Percentiles rank a stretch among this genome's conserved stretches.
Conservation (phyloP, 176 grass and related monocot genomes). For the Musa beccarii region DNA sequence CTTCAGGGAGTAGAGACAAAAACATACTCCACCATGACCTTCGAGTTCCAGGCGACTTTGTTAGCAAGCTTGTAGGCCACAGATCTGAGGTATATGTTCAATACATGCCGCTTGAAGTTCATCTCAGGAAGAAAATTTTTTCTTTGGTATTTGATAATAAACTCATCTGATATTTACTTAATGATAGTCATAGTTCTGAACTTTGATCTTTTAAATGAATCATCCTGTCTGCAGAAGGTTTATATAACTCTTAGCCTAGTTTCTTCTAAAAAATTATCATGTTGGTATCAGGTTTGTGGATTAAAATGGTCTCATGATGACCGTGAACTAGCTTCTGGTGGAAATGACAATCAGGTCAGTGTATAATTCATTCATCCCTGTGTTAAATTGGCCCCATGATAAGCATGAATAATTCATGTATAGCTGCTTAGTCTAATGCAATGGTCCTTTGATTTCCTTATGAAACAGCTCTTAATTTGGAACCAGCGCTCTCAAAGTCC, state of each 20-base stretch:
- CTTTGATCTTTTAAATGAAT: too few relatives aligned
- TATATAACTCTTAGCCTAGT: not conserved
- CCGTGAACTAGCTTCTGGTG: conserved; percentile 92
- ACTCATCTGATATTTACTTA: too few relatives aligned
- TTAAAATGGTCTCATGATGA: conserved; percentile 97
- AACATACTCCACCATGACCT: conserved; percentile 89
- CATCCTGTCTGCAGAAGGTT: not conserved
- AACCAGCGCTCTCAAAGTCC: conserved; percentile 89
- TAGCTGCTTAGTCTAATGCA: not conserved
- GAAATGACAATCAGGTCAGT: conserved; percentile 77
- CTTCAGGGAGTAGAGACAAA: conserved; percentile 91
- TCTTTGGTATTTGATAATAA: not conserved
- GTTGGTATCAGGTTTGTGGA: conserved; percentile 57
- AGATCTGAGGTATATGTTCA: conserved; percentile 67
- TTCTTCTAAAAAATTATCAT: conserved; percentile 1
- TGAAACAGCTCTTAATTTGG: conserved; percentile 68
- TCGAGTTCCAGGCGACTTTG: conserved; percentile 61
- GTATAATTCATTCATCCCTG: not conserved
- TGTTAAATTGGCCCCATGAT: too few relatives aligned
- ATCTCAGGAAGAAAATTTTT: not conserved
- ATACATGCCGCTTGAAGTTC: too few relatives aligned
- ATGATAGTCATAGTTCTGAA: too few relatives aligned
- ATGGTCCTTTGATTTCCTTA: not conserved
- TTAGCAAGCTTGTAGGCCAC: conserved; percentile 67
- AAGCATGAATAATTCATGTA: not conserved